Base-by-base conservation (phyloP, 1,284 basidiomycete genomes). In the Moniliophthora roreri region DNA sequence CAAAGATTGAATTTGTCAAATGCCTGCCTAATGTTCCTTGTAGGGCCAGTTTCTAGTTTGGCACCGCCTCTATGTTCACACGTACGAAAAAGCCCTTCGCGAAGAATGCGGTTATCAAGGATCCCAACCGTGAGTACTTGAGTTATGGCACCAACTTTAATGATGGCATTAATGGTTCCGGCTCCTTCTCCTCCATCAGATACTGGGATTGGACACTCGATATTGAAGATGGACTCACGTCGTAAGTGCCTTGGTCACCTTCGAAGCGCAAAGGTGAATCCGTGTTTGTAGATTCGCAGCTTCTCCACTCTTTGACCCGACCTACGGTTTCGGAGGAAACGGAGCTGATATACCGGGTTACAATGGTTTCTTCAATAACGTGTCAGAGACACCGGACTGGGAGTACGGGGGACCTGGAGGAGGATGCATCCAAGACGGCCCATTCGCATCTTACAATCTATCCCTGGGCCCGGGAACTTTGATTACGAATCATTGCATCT, bases 171-270 rank as follows among this genome's bases (percentile, higher is more conserved):
- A 6, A n/a, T n/a, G n/a, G n/a, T n/a, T n/a, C n/a, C n/a, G n/a
- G n/a, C n/a, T n/a, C 42, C 21, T 28, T 26, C 18, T 50, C 28
- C 3, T 11, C 6, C 3, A 21, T 0, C 28, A 75, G 73, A 24
- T 76, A 74, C 47, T 76, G 73, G 73, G 68, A 75, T 41, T 75
- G 73, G 73, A 67, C 69, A 4, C 54, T 58, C 21, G 74, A 75
- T 52, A 56, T 65, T 3, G 64, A 68, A 38, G 53, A 55, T 3
- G 35, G 52, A 11, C 50, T 53, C 66, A 63, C 52, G 44, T 57
- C 55, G 39, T 44, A 2, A 16, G 2, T 36, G 39, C 1, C 4
- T 32, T 26, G 15, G 2, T 40, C 16, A 51, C 46, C 51, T 56
- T 23, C 38, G 53, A 45, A 11, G 21, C 21, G 16, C 13, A 15